Evolutionary conservation across 345 rosid species (phyloP).

Genomic region (Linum lewisii): DNA sequence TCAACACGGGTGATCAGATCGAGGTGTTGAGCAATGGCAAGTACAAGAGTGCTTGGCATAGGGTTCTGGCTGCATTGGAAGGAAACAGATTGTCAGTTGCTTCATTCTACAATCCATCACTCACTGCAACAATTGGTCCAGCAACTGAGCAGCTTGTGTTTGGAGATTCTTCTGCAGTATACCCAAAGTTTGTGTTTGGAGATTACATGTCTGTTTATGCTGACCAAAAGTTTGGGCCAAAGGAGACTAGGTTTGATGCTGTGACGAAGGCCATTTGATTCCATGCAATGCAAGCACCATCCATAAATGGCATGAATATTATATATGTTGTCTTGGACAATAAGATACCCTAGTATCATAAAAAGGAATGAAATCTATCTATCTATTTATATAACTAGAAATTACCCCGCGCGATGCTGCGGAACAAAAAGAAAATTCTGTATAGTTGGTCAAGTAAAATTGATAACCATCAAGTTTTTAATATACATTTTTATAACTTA

Average conservation of each 20-base stretch:
- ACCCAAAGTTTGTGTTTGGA: slow-evolving; percentile 75
- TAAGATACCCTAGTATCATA: too few species aligned
- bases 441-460: too few species aligned
- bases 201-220: slow-evolving; percentile 88
- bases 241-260: slow-evolving; percentile 83
- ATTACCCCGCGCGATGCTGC: too few species aligned
- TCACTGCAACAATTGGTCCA: slow-evolving; percentile 68
- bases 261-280: slow-evolving; percentile 39
- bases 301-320: too few species aligned
- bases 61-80: slow-evolving; percentile 38
- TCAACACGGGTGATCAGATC: slow-evolving; percentile 89
- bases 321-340: too few species aligned
- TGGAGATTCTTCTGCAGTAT: too few species aligned
- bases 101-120: slow-evolving; percentile 77
- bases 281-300: too few species aligned
- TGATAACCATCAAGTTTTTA: too few species aligned
- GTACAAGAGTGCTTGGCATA: slow-evolving; percentile 88
- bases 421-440: too few species aligned
- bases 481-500: too few species aligned
- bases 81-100: slow-evolving; percentile 79
- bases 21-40: slow-evolving; percentile 83
- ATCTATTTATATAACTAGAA: too few species aligned
- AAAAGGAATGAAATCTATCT: too few species aligned
- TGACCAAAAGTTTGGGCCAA: slow-evolving; percentile 78
- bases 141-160: slow-evolving; percentile 30